These are phyloP conservation scores for Cephalotrichum gorgonifer DNA, from an alignment of 2,329 filamentous ascomycete genomes.

Conservation along the genomic window DNA sequence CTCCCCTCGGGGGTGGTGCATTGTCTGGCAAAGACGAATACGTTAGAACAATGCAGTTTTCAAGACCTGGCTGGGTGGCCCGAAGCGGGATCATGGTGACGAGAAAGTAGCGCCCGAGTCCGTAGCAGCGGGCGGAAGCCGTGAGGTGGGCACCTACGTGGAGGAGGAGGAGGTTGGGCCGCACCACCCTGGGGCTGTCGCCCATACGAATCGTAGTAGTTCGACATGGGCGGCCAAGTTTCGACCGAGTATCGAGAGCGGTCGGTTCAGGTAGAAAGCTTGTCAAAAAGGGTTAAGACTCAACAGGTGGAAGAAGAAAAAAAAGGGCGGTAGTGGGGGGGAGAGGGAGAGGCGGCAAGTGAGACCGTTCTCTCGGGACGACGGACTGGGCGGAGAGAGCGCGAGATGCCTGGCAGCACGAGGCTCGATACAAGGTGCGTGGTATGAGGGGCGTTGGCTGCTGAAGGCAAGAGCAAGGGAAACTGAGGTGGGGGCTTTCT, in stretches of 20 bases:
- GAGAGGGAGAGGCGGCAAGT: not conserved
- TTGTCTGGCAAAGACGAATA: not conserved
- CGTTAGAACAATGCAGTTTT: not conserved
- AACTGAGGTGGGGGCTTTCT: not conserved
- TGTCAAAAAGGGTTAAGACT: too few species aligned
- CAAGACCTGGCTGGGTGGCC: not conserved
- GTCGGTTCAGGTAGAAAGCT: too few species aligned
- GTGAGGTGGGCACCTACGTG: not conserved
- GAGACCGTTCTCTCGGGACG: too few species aligned
- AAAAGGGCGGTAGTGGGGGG: not conserved
- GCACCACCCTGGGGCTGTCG: not conserved
- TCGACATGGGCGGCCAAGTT: not conserved
- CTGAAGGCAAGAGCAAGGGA: too few species aligned
- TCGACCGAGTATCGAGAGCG: not conserved
- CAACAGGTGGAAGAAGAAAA: not conserved
- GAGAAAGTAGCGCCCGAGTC: not conserved
- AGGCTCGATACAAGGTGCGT: too few species aligned
- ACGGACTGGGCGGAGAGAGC: too few species aligned
- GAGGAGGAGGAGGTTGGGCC: not conserved
- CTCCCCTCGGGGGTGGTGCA: not conserved
- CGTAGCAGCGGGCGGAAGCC: not conserved
- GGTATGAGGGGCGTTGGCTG: too few species aligned
- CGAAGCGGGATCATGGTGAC: not conserved
- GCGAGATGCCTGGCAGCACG: not conserved
- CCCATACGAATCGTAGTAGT: slow-evolving; percentile 2